Base-by-base conservation (phyloP, 208 protist species). In the Leptomonas seymouri region DNA sequence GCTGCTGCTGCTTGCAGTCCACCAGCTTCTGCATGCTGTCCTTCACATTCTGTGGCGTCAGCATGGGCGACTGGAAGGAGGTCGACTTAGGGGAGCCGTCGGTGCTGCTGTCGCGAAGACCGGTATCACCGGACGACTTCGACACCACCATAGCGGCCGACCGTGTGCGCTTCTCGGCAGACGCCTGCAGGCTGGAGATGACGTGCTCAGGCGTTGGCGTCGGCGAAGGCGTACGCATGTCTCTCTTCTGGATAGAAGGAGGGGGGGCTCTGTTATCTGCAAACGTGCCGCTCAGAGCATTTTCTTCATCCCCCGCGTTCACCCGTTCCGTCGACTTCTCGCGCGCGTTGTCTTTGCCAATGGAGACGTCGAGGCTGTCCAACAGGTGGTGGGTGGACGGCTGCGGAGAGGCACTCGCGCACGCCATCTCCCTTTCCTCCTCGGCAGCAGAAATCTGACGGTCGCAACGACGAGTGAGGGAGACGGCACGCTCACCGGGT, bases 41-140 rank as follows among this genome's bases (percentile, higher is more conserved):
- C 50, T 79, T 72, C 18, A 84, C 72, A 63, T 84, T 73, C 64
- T 84, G 74, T 44, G 74, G 63, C 5, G 78, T 84, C 46, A 84
- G 56, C 8, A 34, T 55, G 16, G 78, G 78, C 20, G 78, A 81
- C 46, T 61, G 67, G 45, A 71, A 49, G 25, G 62, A 54, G 7
- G 42, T 49, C 7, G 50, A 41, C 30, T 39, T 61, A 28, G 50
- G 16, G 0, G 63, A 60, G 36, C 3, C 28, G 21, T 20, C 18
- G 28, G 28, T 48, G 21, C 55, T 3, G 28, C 58, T 27, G 25
- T 28, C 45, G n/a, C 58, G 1, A 8, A 31, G 45, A 8, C 5
- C 62, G 7, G 16, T 21, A 1, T 60, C 46, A 9, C 23, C 31
- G 12, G 62, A 76, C 11, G 21, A 6, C 0, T 44, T 59, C 15